Conservation (phyloP, 2,329 filamentous ascomycete species). For the Venturia pyrina region DNA sequence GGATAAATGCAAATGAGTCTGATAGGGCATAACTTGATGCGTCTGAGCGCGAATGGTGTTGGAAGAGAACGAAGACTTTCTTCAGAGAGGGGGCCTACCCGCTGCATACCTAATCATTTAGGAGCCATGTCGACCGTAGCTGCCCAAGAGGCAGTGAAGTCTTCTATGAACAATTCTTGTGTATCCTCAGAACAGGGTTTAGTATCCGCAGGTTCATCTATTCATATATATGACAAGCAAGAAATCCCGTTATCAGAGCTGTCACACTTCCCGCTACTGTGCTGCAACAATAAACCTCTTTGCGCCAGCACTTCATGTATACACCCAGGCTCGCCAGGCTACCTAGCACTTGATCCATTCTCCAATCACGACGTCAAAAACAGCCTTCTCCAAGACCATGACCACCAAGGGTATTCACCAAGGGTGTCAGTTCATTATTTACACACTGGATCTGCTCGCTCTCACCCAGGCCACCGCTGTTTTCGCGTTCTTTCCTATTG, state of each 20-base stretch:
- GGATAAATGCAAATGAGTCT: no score
- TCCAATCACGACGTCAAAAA: neutral
- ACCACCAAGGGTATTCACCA: neutral
- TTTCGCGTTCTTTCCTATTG: no score
- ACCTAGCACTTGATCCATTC: neutral
- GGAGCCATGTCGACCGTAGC: no score
- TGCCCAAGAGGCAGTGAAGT: no score
- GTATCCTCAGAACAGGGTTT: neutral
- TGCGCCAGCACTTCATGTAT: neutral
- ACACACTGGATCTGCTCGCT: neutral
- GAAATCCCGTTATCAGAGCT: neutral
- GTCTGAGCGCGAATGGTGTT: no score
- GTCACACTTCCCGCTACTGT: neutral
- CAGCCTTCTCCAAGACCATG: neutral
- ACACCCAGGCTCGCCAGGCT: neutral
- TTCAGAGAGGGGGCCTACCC: no score
- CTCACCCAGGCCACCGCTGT: no score
- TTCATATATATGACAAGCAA: neutral
- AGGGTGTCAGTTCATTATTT: neutral
- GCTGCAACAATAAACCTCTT: no score
- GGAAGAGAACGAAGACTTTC: no score
- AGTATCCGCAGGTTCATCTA: neutral
- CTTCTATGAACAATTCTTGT: neutral
- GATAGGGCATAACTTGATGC: no score
- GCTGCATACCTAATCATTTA: no score